Base-by-base conservation (phyloP, 352 stramenopile genomes). In the Plasmopara muralis region DNA sequence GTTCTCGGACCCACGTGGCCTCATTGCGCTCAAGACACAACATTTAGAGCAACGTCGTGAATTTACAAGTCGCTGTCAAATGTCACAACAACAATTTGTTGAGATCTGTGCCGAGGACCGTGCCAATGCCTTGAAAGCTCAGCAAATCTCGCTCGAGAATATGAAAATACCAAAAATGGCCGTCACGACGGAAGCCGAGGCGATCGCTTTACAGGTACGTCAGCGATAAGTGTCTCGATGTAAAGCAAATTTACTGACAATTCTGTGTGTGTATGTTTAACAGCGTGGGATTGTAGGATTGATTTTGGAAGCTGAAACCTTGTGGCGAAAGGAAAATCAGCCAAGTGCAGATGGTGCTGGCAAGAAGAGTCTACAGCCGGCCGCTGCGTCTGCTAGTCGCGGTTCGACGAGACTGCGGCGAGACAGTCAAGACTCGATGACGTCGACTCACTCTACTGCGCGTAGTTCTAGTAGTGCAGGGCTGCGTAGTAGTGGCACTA, bases 71-170 rank as follows among this genome's bases (percentile, higher is more conserved):
- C 80, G 80, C 8, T 88, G 77, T 55, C 73, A 77, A 44, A 83
- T 80, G 64, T 90, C 80, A 5, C 80, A 90, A 49, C 64, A 84
- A 13, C 77, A 89, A 39, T 90, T 88, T 55, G 79, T 90, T 39
- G 77, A 87, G 29, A 85, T 90, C 47, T 79, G 66, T 42, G 72
- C 73, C 28, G 68, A 89, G 63, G 80, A 90, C 39, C 77, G 80
- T 15, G 48, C 49, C n/a, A 77, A 68, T 29, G 67, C 76, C 10
- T 55, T 90, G 4, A 74, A 80, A 16, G 73, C 69, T 7, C 80
- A 90, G 46, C 80, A 90, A 45, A 83, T 82, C 12, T 82, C 80
- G 37, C 60, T 90, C 2, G 60, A 74, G 44, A 84, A 76, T 41
- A 70, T 90, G 65, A 82, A 86, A 56, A 83, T 90, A 14, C 80